These are phyloP conservation scores for Pythium myriotylum DNA, from an alignment of 352 stramenopile species.

Conservation along the genomic window DNA sequence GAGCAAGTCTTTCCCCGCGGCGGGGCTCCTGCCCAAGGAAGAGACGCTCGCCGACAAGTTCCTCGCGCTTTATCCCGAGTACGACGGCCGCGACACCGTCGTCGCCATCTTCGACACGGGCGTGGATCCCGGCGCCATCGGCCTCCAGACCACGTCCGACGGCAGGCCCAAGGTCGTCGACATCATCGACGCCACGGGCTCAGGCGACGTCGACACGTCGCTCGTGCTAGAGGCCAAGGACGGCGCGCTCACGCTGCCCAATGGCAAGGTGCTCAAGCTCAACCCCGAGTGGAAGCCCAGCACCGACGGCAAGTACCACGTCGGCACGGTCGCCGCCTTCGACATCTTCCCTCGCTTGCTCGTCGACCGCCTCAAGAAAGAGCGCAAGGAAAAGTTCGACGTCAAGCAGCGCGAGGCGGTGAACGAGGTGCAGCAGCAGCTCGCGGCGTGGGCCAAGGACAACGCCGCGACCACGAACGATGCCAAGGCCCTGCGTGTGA, in stretches of 20 bases:
- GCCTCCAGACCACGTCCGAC: constrained; percentile 84
- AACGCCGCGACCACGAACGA: constrained; percentile 77
- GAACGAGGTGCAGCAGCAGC: constrained; percentile 64
- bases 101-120: constrained; percentile 97
- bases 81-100: constrained; percentile 90
- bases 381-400: constrained; percentile 85
- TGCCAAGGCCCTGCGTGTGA: constrained; percentile 41
- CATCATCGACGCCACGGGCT: constrained; percentile 94
- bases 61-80: constrained; percentile 76
- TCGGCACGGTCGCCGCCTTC: constrained; percentile 85
- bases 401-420: constrained; percentile 60
- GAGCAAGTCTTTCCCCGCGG: constrained; percentile 68
- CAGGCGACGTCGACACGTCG: constrained; percentile 93
- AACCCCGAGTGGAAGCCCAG: constrained; percentile 69
- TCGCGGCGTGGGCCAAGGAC: constrained; percentile 55
- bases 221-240: constrained; percentile 56
- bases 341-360: constrained; percentile 89
- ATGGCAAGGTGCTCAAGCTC: constrained; percentile 65
- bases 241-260: constrained; percentile 43
- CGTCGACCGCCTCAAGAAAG: constrained; percentile 72
- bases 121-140: constrained; percentile 91
- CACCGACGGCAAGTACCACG: constrained; percentile 66
- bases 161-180: constrained; percentile 94
- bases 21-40: constrained; percentile 87
- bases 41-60: constrained; percentile 90